phyloP scores from a whole-genome alignment of 208 protist genomes.

The Acanthamoeba castellanii region DNA sequence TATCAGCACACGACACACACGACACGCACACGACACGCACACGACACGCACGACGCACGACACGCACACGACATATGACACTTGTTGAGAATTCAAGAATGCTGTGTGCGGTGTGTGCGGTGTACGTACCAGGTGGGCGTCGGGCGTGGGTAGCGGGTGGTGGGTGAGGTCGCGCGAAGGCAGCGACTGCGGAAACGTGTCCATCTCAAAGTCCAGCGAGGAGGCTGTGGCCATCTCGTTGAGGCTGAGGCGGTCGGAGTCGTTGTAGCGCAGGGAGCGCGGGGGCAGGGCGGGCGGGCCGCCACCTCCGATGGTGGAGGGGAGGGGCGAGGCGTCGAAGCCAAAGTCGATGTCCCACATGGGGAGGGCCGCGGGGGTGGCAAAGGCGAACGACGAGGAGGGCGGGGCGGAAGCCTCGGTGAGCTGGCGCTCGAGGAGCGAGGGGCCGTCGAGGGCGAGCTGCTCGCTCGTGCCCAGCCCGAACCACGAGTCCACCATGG shows the following conservation, averaged over 20 bases:
- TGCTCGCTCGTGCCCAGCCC: not conserved
- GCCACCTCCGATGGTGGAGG: not conserved
- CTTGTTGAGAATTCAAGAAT: no score
- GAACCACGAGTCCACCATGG: slow-evolving; percentile 30
- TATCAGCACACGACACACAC: no score
- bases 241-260: not conserved
- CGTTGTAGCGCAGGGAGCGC: not conserved
- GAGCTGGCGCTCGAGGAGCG: not conserved
- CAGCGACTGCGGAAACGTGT: not conserved
- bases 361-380: not conserved
- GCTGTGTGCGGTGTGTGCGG: not conserved
- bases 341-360: slow-evolving; percentile 22
- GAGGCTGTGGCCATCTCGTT: not conserved
- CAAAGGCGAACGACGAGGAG: not conserved
- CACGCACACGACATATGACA: not conserved
- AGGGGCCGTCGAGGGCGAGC: not conserved
- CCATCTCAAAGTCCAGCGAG: not conserved
- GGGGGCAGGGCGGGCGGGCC: not conserved
- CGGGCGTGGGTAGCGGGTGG: no score
- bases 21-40: no score
- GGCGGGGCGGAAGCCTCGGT: not conserved
- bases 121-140: not conserved
- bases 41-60: not conserved
- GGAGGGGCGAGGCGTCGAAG: not conserved
- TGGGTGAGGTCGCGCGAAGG: not conserved